These are phyloP conservation scores for Xanthoconium purpureum DNA, from an alignment of 768 basidiomycete species.

Conservation along the genomic window DNA sequence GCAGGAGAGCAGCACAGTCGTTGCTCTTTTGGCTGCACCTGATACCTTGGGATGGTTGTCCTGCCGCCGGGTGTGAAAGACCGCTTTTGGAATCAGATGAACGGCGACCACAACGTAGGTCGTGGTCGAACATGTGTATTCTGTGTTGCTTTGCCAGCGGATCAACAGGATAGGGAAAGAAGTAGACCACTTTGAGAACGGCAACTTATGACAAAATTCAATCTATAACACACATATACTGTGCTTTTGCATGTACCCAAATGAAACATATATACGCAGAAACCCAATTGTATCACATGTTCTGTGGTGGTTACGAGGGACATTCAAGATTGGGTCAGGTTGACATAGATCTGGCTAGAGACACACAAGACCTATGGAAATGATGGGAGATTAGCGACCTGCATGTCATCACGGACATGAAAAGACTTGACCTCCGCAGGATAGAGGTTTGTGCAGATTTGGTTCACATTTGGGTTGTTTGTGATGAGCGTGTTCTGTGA, in stretches of 20 bases:
- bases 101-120: not conserved
- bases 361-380: conserved; percentile 26
- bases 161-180: not conserved
- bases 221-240: too few relatives aligned
- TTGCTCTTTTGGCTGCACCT: conserved; percentile 38
- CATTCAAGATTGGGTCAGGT: conserved; percentile 14
- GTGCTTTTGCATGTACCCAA: too few relatives aligned
- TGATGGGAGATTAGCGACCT: not conserved
- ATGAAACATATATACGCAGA: not conserved
- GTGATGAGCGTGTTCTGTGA: conserved; percentile 43
- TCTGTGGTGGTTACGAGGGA: not conserved
- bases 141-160: not conserved
- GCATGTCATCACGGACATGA: not conserved
- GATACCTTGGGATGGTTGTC: conserved; percentile 18
- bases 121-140: not conserved
- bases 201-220: too few relatives aligned
- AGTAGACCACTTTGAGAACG: not conserved
- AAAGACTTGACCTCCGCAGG: conserved; percentile 47
- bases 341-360: conserved; percentile 23
- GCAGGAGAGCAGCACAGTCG: conserved; percentile 56
- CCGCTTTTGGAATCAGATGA: too few relatives aligned
- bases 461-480: conserved; percentile 67
- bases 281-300: not conserved
- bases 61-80: conserved; percentile 1
- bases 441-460: conserved; percentile 52